phyloP scores from a whole-genome alignment of 164 flowering plant genomes.

The Kingdonia uniflora region DNA sequence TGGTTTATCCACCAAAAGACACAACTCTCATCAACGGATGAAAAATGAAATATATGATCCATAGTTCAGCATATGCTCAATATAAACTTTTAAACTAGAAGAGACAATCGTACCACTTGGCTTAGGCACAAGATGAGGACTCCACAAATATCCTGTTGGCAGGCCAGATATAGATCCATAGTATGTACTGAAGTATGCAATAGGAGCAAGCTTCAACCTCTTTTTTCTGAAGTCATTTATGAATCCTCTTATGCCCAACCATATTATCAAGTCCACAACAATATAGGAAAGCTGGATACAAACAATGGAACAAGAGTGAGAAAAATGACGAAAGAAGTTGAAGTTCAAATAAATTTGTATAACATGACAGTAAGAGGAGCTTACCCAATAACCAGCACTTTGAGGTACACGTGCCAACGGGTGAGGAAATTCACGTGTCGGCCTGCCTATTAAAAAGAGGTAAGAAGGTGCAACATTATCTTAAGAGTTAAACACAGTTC shows the following conservation, averaged over 20 bases:
- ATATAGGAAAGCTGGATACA: conserved; percentile 75
- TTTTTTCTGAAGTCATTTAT: conserved; percentile 84
- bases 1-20: no score
- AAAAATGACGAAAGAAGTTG: background rate
- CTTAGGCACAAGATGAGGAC: conserved; percentile 84
- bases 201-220: conserved; percentile 81
- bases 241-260: conserved; percentile 90
- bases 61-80: no score
- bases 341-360: background rate
- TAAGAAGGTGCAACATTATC: conserved; percentile 10
- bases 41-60: no score
- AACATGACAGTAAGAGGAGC: conserved; percentile 15
- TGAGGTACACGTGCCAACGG: conserved; percentile 90
- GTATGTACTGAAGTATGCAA: conserved; percentile 88
- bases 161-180: conserved; percentile 81
- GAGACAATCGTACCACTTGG: conserved; percentile 55
- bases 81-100: background rate
- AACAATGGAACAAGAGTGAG: conserved; percentile 1
- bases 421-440: conserved; percentile 88
- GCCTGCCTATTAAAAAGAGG: conserved; percentile 73
- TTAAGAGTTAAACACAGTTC: background rate
- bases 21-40: no score
- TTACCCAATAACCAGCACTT: conserved; percentile 84
- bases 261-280: conserved; percentile 71
- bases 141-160: conserved; percentile 97